phyloP scores from a whole-genome alignment of 2,329 filamentous ascomycete genomes.

The Cercospora nicotianae region DNA sequence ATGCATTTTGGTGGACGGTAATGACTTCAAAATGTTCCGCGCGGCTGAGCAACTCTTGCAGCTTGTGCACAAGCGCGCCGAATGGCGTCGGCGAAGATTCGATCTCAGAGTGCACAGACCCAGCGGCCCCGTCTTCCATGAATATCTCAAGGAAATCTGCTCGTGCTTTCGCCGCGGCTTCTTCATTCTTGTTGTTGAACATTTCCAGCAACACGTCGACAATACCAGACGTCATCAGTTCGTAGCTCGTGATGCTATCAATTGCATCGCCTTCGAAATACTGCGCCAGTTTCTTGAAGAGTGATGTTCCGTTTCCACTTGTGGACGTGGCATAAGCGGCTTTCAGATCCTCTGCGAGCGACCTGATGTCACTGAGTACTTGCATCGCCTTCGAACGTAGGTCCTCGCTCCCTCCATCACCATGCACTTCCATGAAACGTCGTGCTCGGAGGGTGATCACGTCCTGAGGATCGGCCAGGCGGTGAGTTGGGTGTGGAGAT shows the following conservation, averaged over 20 bases:
- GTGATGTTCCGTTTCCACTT: constrained; percentile 24
- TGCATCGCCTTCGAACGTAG: constrained; percentile 77
- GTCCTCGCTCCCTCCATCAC: constrained; percentile 69
- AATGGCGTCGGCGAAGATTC: constrained; percentile 79
- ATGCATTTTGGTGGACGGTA: constrained; percentile 88
- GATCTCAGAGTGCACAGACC: constrained; percentile 63
- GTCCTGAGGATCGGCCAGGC: constrained; percentile 60
- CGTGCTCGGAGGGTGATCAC: constrained; percentile 75
- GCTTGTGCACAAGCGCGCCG: constrained; percentile 85
- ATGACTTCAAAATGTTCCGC: constrained; percentile 98
- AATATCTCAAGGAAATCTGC: constrained; percentile 88
- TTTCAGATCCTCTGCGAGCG: constrained; percentile 70
- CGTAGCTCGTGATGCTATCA: constrained; percentile 92
- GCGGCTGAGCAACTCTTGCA: constrained; percentile 92
- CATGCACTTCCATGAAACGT: constrained; percentile 79
- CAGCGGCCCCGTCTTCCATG: constrained; percentile 69
- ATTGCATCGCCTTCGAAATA: constrained; percentile 88
- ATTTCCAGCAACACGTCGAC: constrained; percentile 80
- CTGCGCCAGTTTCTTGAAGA: constrained; percentile 74
- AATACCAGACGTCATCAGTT: constrained; percentile 85
- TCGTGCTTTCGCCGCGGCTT: constrained; percentile 61
- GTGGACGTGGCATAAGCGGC: constrained; percentile 58
- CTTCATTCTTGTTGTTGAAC: constrained; percentile 69
- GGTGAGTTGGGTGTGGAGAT: constrained; percentile 39
- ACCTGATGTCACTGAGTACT: constrained; percentile 72